Percentiles rank a stretch among this genome's conserved stretches.
Evolutionary conservation across 768 basidiomycete genomes (phyloP).

Genomic region (Leccinum subtestaceum): DNA sequence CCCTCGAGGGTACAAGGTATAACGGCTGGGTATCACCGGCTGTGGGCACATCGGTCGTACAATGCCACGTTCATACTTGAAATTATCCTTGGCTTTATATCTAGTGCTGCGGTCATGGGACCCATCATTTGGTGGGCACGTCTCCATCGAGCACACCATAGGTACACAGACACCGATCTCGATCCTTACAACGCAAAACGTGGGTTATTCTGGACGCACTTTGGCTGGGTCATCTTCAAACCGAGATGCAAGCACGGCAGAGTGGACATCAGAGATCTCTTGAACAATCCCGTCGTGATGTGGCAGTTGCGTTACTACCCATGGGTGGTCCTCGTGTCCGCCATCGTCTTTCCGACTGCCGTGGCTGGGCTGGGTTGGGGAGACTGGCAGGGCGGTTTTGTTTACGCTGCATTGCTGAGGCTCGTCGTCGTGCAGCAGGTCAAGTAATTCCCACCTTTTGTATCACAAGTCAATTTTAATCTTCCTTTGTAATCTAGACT

Average conservation of each 20-base stretch:
- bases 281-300: slow-evolving; percentile 2
- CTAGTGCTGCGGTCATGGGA: neutral
- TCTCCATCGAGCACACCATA: slow-evolving; percentile 4
- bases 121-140: slow-evolving; percentile 3
- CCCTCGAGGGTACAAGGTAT: neutral
- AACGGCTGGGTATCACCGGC: slow-evolving; percentile 3
- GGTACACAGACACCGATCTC: slow-evolving; percentile 9
- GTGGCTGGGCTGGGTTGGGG: slow-evolving; percentile 6
- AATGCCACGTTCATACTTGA: neutral
- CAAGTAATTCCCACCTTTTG: neutral
- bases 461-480: neutral
- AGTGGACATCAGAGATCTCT: slow-evolving; percentile 5
- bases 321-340: neutral
- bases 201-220: neutral
- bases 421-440: slow-evolving; percentile 3
- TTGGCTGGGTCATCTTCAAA: slow-evolving; percentile 3
- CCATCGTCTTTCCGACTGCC: neutral
- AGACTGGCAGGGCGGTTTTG: slow-evolving; percentile 6
- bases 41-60: slow-evolving; percentile 4
- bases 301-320: slow-evolving; percentile 4
- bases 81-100: neutral
- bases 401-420: slow-evolving; percentile 3
- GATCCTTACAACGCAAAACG: slow-evolving; percentile 3
- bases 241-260: slow-evolving; percentile 1
- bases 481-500: neutral